Conservation (phyloP, 257 asterid species). For the Paraleonurus japonicus region DNA sequence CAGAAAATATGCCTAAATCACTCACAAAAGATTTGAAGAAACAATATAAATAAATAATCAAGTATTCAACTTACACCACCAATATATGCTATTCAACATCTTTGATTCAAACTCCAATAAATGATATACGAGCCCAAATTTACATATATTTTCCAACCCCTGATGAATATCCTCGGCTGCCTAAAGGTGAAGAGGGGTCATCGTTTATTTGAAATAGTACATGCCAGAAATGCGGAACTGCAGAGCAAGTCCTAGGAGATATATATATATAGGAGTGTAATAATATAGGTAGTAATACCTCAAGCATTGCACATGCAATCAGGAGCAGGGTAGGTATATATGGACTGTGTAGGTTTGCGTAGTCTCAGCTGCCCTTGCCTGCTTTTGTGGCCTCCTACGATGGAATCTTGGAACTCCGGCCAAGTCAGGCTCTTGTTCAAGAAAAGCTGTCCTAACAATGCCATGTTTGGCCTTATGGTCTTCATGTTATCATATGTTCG, state of each 20-base stretch:
- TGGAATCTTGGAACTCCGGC: conserved; percentile 71
- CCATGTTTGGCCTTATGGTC: conserved; percentile 92
- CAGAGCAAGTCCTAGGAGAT: conserved; percentile 4
- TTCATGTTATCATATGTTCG: conserved; percentile 68
- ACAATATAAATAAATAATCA: conserved; percentile 1
- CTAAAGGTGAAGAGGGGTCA: conserved; percentile 25
- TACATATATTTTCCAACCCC: conserved; percentile 24
- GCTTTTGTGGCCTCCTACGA: conserved; percentile 66
- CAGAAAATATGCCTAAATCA: not conserved
- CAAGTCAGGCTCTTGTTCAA: conserved; percentile 73
- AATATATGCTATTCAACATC: conserved; percentile 22
- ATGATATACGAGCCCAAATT: conserved; percentile 23
- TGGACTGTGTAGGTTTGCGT: conserved; percentile 72
- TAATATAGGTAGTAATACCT: conserved; percentile 10
- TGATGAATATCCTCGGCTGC: not conserved
- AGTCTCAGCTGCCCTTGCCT: conserved; percentile 82
- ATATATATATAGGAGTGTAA: not conserved
- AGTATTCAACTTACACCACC: conserved; percentile 16
- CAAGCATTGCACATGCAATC: conserved; percentile 87
- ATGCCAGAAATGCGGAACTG: conserved; percentile 21
- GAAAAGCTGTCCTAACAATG: conserved; percentile 82
- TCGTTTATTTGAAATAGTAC: conserved; percentile 31
- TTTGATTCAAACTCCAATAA: conserved; percentile 15
- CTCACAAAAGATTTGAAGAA: not conserved
- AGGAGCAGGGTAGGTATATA: conserved; percentile 89